phyloP scores from a whole-genome alignment of 2,329 filamentous ascomycete species.

The Sordariomycetes sp. region DNA sequence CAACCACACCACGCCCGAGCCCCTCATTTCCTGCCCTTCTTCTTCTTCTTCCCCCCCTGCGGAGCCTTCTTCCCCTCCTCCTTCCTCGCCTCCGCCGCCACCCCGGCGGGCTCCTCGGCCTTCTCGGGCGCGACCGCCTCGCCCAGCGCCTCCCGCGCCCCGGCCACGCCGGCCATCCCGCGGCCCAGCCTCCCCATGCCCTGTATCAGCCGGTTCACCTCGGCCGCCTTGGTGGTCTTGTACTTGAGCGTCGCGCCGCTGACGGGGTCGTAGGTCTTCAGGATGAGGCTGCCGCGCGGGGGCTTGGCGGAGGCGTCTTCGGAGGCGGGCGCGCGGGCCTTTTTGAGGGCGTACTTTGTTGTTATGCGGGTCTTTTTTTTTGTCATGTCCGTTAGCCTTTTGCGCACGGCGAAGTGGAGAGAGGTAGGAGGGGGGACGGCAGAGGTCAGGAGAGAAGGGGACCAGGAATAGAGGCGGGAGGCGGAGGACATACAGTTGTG shows the following conservation, averaged over 20 bases:
- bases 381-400: not conserved
- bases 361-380: constrained; percentile 68
- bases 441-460: not conserved
- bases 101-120: constrained; percentile 21
- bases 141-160: constrained; percentile 26
- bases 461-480: not conserved
- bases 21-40: constrained; percentile 57
- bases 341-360: constrained; percentile 74
- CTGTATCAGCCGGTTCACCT: constrained; percentile 74
- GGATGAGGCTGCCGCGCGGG: constrained; percentile 58
- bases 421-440: not conserved
- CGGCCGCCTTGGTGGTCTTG: constrained; percentile 78
- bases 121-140: constrained; percentile 19
- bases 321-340: constrained; percentile 13
- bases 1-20: not conserved
- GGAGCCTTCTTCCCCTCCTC: constrained; percentile 18
- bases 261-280: constrained; percentile 83
- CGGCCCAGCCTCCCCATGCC: constrained; percentile 67
- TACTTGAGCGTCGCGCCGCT: constrained; percentile 84
- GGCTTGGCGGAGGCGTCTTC: constrained; percentile 19
- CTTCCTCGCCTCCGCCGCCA: constrained; percentile 12
- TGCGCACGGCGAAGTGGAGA: not conserved
- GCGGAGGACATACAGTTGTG: constrained; percentile 52
- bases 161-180: constrained; percentile 49
- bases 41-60: constrained; percentile 52